Percentiles rank a stretch among this genome's conserved stretches.
These are phyloP conservation scores for Eucalyptus coolabah DNA, from an alignment of 345 rosid species.

Conservation along the genomic window DNA sequence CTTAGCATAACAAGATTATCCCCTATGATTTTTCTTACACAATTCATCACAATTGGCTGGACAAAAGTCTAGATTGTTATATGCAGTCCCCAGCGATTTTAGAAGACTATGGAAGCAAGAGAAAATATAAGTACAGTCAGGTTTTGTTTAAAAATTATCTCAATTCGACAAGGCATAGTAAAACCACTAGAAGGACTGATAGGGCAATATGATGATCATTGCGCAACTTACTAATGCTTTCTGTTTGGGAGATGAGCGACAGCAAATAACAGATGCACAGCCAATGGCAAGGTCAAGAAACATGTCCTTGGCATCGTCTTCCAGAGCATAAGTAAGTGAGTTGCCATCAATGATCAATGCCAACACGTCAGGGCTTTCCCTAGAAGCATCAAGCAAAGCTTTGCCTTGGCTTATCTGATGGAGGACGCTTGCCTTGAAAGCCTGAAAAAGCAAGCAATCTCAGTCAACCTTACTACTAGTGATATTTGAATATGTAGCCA, in stretches of 20 bases:
- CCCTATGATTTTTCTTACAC: neutral
- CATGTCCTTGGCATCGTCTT: constrained; percentile 54
- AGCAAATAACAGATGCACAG: constrained; percentile 94
- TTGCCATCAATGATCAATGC: constrained; percentile 92
- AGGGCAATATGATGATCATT: neutral
- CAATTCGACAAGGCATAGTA: neutral
- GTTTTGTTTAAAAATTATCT: neutral
- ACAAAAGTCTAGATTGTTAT: neutral
- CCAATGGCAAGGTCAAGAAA: constrained; percentile 81
- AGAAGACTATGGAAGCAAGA: neutral
- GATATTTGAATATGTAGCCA: neutral
- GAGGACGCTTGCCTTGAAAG: constrained; percentile 51
- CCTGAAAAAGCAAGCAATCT: constrained; percentile 20
- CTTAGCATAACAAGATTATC: neutral
- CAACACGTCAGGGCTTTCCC: constrained; percentile 42
- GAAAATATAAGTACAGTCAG: neutral
- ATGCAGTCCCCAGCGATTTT: neutral
- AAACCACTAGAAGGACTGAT: neutral
- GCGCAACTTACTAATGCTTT: constrained; percentile 65
- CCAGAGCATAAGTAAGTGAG: constrained; percentile 69
- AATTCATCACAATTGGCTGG: neutral
- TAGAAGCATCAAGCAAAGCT: constrained; percentile 33
- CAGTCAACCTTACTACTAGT: neutral
- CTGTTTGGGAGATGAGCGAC: constrained; percentile 96
- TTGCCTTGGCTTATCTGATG: constrained; percentile 49